Evolutionary conservation across 768 basidiomycete genomes (phyloP).

Genomic region (Auricularia heimuer): DNA sequence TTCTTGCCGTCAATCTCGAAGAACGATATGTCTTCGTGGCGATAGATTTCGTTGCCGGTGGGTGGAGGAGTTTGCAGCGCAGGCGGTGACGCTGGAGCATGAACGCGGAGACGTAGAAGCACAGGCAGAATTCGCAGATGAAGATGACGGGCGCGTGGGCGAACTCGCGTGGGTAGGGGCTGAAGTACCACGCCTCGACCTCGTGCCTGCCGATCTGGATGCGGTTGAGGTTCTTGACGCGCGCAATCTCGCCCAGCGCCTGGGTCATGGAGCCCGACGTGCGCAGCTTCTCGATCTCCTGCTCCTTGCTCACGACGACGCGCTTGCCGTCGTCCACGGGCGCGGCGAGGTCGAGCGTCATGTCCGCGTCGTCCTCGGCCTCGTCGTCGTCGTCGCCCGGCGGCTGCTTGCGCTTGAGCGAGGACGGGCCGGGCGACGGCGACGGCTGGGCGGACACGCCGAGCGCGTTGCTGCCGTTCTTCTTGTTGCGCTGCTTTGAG

Average conservation of each 20-base stretch:
- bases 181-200: constrained; percentile 99
- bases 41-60: constrained; percentile 98
- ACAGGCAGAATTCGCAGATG: constrained; percentile 97
- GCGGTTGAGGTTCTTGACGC: constrained; percentile 96
- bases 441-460: constrained; percentile 24
- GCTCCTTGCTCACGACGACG: constrained; percentile 80
- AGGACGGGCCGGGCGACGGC: constrained; percentile 45
- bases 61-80: constrained; percentile 85
- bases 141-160: constrained; percentile 91
- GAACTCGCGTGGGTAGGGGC: constrained; percentile 97
- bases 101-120: constrained; percentile 82
- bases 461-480: constrained; percentile 25
- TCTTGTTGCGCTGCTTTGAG: constrained; percentile 20
- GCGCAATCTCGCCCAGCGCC: constrained; percentile 92
- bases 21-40: constrained; percentile 92
- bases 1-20: constrained; percentile 98
- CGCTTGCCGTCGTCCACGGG: constrained; percentile 39
- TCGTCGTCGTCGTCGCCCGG: constrained; percentile 55
- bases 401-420: constrained; percentile 58
- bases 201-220: constrained; percentile 94
- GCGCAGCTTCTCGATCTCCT: constrained; percentile 97
- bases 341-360: constrained; percentile 29
- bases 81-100: constrained; percentile 87
- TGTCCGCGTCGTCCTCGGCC: constrained; percentile 38
- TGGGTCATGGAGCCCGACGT: constrained; percentile 99